These are phyloP conservation scores for Phytophthora pinifolia DNA, from an alignment of 352 stramenopile species.

Conservation along the genomic window DNA sequence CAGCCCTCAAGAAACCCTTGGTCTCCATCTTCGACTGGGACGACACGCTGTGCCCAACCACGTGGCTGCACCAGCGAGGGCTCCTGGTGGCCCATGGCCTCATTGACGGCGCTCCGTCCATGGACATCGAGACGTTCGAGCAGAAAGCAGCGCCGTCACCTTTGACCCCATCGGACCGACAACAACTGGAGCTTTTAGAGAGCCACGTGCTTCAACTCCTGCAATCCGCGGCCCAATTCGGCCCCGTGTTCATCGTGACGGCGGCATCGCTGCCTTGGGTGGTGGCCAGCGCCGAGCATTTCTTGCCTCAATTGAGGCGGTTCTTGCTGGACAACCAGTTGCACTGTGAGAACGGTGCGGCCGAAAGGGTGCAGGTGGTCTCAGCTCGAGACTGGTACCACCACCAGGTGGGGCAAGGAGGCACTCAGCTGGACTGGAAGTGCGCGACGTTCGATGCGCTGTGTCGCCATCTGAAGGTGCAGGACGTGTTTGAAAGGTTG, in stretches of 20 bases:
- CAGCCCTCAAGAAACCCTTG: constrained; percentile 26
- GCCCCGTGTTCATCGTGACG: constrained; percentile 68
- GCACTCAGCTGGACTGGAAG: constrained; percentile 55
- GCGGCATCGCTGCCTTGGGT: constrained; percentile 59
- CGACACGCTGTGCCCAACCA: constrained; percentile 64
- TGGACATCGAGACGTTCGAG: constrained; percentile 27
- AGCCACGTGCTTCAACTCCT: constrained; percentile 43
- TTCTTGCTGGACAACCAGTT: constrained; percentile 37
- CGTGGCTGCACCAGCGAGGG: constrained; percentile 48
- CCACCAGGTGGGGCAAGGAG: constrained; percentile 32
- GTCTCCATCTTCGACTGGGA: constrained; percentile 67
- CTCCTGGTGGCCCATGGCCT: constrained; percentile 45
- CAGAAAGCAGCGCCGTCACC: neutral
- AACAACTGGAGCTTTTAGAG: constrained; percentile 39
- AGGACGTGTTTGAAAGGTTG: constrained; percentile 32
- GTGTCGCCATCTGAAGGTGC: constrained; percentile 47
- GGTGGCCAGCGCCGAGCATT: constrained; percentile 38
- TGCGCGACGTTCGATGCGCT: constrained; percentile 50
- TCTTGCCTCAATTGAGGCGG: constrained; percentile 45
- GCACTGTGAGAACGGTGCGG: constrained; percentile 15
- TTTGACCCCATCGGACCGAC: constrained; percentile 22
- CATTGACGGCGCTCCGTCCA: constrained; percentile 29
- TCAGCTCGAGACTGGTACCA: constrained; percentile 64
- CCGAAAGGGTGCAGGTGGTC: constrained; percentile 47
- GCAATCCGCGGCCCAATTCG: constrained; percentile 36